Percentiles rank a stretch among this genome's conserved stretches.
These are phyloP conservation scores for Trichoderma cornu-damae DNA, from an alignment of 2,329 filamentous ascomycete genomes.

Conservation along the genomic window DNA sequence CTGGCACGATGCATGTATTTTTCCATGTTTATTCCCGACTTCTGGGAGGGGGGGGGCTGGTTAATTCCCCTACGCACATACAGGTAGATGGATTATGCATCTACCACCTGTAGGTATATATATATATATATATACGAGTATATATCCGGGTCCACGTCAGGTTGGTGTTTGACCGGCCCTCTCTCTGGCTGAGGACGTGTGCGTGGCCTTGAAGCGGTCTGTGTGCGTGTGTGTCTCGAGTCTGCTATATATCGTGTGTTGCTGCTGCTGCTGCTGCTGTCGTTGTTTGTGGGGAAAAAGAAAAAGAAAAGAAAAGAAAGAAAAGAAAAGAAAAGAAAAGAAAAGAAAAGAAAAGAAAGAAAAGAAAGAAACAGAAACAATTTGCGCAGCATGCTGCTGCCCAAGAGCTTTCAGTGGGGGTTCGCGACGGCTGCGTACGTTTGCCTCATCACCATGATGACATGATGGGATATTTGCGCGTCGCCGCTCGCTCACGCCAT, in stretches of 20 bases:
- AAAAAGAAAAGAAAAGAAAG: not conserved
- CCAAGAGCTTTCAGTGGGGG: constrained; percentile 70
- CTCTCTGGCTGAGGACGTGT: no score
- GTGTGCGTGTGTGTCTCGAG: no score
- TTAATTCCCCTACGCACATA: no score
- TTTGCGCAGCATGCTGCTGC: no score
- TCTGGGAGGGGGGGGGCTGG: not conserved
- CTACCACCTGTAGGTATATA: no score
- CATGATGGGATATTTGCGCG: no score
- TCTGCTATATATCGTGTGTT: no score
- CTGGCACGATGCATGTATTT: constrained; percentile 5
- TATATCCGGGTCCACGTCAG: not conserved
- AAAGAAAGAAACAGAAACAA: not conserved
- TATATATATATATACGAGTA: constrained; percentile 1
- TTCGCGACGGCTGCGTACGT: constrained; percentile 72
- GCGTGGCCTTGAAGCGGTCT: no score
- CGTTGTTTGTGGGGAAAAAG: no score
- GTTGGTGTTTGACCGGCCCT: no score
- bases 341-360: not conserved
- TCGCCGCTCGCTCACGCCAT: not conserved
- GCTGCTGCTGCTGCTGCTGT: not conserved
- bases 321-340: not conserved
- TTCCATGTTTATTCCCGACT: constrained; percentile 15
- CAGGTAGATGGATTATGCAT: no score
- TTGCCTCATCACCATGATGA: not conserved